phyloP scores from a whole-genome alignment of 805 yeast species.

The Wickerhamomyces alni region DNA sequence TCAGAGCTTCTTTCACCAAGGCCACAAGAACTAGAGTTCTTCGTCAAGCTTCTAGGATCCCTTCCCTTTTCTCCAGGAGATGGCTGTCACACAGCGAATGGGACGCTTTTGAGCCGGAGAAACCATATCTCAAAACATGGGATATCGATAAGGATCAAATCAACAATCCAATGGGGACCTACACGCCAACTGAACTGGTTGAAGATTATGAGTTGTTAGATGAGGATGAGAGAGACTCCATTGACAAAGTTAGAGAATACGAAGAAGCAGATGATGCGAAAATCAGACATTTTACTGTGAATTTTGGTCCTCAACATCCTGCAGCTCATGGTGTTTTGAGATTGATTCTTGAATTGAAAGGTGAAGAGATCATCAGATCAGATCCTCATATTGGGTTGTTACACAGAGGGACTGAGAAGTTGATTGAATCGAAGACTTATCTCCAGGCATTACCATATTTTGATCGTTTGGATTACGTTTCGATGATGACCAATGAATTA shows the following conservation, averaged over 20 bases:
- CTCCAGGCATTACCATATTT: constrained; percentile 86
- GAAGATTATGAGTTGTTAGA: constrained; percentile 31
- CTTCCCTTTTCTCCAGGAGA: no score
- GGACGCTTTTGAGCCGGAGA: constrained; percentile 19
- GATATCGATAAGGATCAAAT: constrained; percentile 19
- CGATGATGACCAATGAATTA: constrained; percentile 89
- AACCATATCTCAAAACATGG: constrained; percentile 12
- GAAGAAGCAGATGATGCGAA: constrained; percentile 26
- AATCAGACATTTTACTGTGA: constrained; percentile 83
- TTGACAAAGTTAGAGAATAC: constrained; percentile 23
- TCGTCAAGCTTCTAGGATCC: neutral
- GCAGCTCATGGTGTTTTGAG: constrained; percentile 93
- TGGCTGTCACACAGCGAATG: constrained; percentile 10
- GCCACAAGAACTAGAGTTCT: constrained; percentile 2
- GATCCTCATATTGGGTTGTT: constrained; percentile 88
- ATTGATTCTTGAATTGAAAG: constrained; percentile 77
- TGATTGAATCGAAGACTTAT: constrained; percentile 80
- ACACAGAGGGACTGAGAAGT: constrained; percentile 86
- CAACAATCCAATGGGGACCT: constrained; percentile 37
- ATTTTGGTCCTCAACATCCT: constrained; percentile 92
- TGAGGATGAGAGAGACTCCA: constrained; percentile 23
- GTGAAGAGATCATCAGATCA: constrained; percentile 81
- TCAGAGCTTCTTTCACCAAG: constrained; percentile 3
- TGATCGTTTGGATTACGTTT: constrained; percentile 79
- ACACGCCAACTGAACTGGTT: constrained; percentile 19